A percentile compares a stretch with the other conserved stretches of the same genome.
Evolutionary conservation across 129 eudicot genomes (phyloP).

Genomic region (Erigeron canadensis): DNA sequence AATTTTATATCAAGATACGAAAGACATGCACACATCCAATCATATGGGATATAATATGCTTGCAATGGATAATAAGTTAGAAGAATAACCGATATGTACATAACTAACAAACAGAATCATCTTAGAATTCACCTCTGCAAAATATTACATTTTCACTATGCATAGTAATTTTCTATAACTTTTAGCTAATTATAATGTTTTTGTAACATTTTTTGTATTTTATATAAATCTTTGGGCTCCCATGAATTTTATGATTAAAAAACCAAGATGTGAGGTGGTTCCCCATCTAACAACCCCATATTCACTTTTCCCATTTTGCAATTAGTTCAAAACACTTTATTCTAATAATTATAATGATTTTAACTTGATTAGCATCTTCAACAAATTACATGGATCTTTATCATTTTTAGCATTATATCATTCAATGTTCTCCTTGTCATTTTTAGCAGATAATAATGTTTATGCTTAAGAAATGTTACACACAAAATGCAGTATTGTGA

Average conservation of each 20-base stretch:
- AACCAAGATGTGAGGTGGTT: too few species aligned
- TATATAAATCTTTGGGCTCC: too few species aligned
- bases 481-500: neutral
- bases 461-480: neutral
- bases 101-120: conserved; percentile 12
- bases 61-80: neutral
- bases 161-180: too few species aligned
- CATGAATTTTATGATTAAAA: too few species aligned
- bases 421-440: neutral
- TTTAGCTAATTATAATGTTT: neutral
- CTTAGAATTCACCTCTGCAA: neutral
- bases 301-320: too few species aligned
- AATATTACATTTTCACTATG: neutral
- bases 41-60: neutral
- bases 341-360: neutral
- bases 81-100: neutral
- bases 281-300: too few species aligned
- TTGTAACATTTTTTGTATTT: too few species aligned
- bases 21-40: neutral
- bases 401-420: neutral
- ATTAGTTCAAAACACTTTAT: neutral
- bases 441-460: neutral
- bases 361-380: neutral
- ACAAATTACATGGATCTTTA: neutral
- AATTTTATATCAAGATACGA: neutral